Percentiles rank a stretch among this genome's conserved stretches.
These are phyloP conservation scores for Leccinum pellstonianum DNA, from an alignment of 768 basidiomycete species.

Conservation along the genomic window DNA sequence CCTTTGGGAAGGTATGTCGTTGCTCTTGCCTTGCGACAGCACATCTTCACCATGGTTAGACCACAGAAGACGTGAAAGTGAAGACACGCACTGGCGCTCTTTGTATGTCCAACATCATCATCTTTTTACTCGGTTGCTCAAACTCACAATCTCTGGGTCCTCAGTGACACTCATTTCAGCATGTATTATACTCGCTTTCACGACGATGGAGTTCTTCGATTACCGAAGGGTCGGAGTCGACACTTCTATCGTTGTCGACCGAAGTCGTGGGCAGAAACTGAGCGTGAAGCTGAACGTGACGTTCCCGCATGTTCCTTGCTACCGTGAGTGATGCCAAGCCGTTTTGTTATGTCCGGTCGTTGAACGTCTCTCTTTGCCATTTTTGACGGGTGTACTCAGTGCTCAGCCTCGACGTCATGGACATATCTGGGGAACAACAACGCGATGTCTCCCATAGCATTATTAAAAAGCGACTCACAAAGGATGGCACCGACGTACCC, in stretches of 20 bases:
- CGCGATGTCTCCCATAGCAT: slow-evolving; percentile 89
- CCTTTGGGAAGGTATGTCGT: slow-evolving; percentile 90
- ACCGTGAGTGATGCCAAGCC: slow-evolving; percentile 59
- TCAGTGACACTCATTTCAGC: slow-evolving; percentile 90
- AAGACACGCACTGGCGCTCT: slow-evolving; percentile 94
- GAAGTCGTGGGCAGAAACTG: slow-evolving; percentile 91
- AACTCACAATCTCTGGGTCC: slow-evolving; percentile 8
- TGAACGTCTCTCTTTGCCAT: slow-evolving; percentile 1
- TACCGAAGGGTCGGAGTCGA: slow-evolving; percentile 85
- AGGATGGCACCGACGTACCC: slow-evolving; percentile 56
- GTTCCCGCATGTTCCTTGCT: slow-evolving; percentile 97
- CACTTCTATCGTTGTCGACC: slow-evolving; percentile 92
- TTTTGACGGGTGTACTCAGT: slow-evolving; percentile 48
- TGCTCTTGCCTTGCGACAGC: slow-evolving; percentile 3
- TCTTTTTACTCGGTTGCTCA: not conserved
- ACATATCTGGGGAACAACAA: slow-evolving; percentile 95
- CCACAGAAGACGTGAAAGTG: slow-evolving; percentile 98
- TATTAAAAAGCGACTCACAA: slow-evolving; percentile 73
- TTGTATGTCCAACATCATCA: slow-evolving; percentile 48
- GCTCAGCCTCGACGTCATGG: slow-evolving; percentile 95
- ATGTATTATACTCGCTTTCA: slow-evolving; percentile 89
- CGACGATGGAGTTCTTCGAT: slow-evolving; percentile 93
- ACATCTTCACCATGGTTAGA: slow-evolving; percentile 48
- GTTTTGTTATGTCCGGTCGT: not conserved
- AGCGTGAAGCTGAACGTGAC: slow-evolving; percentile 90